Conservation (phyloP, 2,329 filamentous ascomycete genomes). For the Xylariales sp. region DNA sequence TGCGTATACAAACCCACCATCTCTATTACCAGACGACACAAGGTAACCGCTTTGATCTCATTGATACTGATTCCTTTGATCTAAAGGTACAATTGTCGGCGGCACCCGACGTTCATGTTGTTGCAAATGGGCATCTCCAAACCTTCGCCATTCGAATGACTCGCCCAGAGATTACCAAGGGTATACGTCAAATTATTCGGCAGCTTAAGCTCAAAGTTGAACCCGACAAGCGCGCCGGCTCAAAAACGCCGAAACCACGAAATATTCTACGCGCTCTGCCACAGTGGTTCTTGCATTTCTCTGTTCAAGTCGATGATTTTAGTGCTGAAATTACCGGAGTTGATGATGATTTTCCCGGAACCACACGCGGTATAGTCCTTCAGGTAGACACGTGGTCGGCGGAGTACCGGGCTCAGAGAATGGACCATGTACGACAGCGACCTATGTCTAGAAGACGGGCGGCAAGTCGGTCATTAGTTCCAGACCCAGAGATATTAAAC, state of each 20-base stretch:
- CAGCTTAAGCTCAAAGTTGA: conserved; percentile 80
- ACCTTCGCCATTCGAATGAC: conserved; percentile 92
- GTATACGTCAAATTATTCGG: conserved; percentile 88
- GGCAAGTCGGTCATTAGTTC: conserved; percentile 76
- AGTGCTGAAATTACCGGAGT: conserved; percentile 91
- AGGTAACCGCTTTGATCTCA: conserved; percentile 84
- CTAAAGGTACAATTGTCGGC: conserved; percentile 87
- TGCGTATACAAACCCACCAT: conserved; percentile 85
- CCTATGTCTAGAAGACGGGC: conserved; percentile 74
- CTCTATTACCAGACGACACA: conserved; percentile 94
- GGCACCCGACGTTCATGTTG: conserved; percentile 85
- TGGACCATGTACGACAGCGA: conserved; percentile 71
- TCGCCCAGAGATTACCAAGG: conserved; percentile 90
- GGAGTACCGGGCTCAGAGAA: conserved; percentile 86
- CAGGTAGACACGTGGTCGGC: conserved; percentile 89
- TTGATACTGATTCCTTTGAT: conserved; percentile 89
- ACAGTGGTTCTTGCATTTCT: conserved; percentile 84
- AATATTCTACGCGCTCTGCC: conserved; percentile 85
- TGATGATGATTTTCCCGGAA: conserved; percentile 83
- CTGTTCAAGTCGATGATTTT: conserved; percentile 88
- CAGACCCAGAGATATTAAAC: conserved; percentile 73
- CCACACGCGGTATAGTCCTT: conserved; percentile 83
- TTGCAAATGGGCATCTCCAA: conserved; percentile 81
- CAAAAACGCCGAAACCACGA: conserved; percentile 63
- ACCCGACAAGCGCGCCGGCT: conserved; percentile 66